A percentile compares a stretch with the other conserved stretches of the same genome.
Conservation (phyloP, 192 early-diverging fungal species). For the Geranomyces michiganensis region DNA sequence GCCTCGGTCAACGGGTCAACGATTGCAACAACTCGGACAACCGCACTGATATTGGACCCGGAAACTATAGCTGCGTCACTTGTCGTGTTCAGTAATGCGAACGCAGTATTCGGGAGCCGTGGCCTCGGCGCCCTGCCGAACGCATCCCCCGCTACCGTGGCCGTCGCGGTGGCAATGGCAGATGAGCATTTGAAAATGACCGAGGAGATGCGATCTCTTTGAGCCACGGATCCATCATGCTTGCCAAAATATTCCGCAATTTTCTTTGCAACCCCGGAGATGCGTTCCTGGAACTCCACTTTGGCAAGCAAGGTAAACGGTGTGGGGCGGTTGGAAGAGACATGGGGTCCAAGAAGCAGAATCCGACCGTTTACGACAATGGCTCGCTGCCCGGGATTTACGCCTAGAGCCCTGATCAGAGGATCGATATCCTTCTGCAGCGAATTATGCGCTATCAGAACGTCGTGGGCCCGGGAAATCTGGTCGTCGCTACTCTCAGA, state of each 20-base stretch:
- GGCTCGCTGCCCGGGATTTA: slow-evolving; percentile 27
- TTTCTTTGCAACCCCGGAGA: slow-evolving; percentile 34
- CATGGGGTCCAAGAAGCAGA: too few relatives aligned
- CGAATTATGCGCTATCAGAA: neutral
- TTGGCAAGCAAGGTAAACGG: slow-evolving; percentile 47
- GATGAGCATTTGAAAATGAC: slow-evolving; percentile 12
- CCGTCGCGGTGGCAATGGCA: neutral
- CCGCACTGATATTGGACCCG: neutral
- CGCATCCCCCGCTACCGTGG: neutral
- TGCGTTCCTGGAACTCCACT: slow-evolving; percentile 55
- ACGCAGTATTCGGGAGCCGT: slow-evolving; percentile 5
- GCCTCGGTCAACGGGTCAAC: slow-evolving; percentile 79
- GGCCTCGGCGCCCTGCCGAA: neutral
- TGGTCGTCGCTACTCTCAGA: neutral
- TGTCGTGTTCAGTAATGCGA: neutral
- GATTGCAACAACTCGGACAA: slow-evolving; percentile 45
- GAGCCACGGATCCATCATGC: neutral
- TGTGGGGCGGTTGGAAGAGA: slow-evolving; percentile 33
- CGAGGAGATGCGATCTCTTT: neutral
- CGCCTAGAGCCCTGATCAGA: slow-evolving; percentile 10
- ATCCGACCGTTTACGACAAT: slow-evolving; percentile 49
- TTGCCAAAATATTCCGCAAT: slow-evolving; percentile 8
- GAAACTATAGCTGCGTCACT: neutral
- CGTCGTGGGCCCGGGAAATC: neutral
- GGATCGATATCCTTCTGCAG: neutral